A percentile compares a stretch with the other conserved stretches of the same genome.
Evolutionary conservation across 805 yeast species (phyloP).

Genomic region (Wickerhamia fluorescens): DNA sequence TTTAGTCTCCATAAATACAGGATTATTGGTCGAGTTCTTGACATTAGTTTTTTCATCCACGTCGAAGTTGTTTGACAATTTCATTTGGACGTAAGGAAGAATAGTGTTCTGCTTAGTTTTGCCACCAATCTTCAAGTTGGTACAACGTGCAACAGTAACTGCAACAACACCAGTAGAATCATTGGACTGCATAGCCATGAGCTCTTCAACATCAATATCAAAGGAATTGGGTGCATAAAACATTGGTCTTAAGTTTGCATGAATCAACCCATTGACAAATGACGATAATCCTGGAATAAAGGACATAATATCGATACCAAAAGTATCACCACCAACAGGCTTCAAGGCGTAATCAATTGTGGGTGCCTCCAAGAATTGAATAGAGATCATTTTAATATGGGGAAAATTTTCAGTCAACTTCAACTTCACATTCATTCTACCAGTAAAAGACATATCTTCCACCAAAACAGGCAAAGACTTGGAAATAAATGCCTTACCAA

Average conservation of each 20-base stretch:
- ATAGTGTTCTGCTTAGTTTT: constrained; percentile 33
- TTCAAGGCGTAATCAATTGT: constrained; percentile 71
- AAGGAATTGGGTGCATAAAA: constrained; percentile 76
- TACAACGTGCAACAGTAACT: constrained; percentile 51
- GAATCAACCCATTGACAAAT: constrained; percentile 63
- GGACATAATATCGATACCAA: constrained; percentile 80
- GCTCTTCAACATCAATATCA: constrained; percentile 67
- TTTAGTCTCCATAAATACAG: constrained; percentile 62
- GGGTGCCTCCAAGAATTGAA: constrained; percentile 73
- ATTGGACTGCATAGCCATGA: constrained; percentile 54
- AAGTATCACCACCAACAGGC: constrained; percentile 86
- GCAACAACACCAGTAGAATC: constrained; percentile 69
- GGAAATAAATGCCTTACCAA: constrained; percentile 76
- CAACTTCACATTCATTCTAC: constrained; percentile 58
- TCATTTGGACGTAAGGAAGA: constrained; percentile 52
- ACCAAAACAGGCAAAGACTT: constrained; percentile 72
- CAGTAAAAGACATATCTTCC: constrained; percentile 72
- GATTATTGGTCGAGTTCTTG: constrained; percentile 49
- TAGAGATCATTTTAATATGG: constrained; percentile 65
- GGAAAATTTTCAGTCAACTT: constrained; percentile 63
- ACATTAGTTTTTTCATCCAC: constrained; percentile 49
- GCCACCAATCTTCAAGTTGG: constrained; percentile 37
- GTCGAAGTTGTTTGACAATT: constrained; percentile 30
- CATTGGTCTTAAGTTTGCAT: constrained; percentile 68
- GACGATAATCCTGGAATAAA: constrained; percentile 72